A percentile compares a stretch with the other conserved stretches of the same genome.
Evolutionary conservation across 2,329 filamentous ascomycete species (phyloP).

Genomic region (Microcyclospora tardicrescens): DNA sequence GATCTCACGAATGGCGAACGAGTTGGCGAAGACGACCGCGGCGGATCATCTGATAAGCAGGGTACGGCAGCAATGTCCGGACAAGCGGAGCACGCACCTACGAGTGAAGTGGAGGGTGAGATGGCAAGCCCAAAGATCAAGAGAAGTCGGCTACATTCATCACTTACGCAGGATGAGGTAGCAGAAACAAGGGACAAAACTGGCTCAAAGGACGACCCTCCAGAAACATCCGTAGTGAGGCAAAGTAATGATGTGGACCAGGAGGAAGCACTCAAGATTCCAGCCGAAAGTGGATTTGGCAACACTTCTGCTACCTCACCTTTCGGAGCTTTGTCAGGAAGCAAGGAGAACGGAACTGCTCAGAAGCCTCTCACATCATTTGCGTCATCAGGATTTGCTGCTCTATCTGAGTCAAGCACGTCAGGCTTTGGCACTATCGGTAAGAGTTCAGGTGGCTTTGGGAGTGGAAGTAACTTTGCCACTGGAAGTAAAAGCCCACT

Average conservation of each 20-base stretch:
- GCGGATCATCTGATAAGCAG: constrained; percentile 10
- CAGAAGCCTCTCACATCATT: constrained; percentile 38
- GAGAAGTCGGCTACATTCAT: constrained; percentile 26
- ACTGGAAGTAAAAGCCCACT: constrained; percentile 22
- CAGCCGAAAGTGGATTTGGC: constrained; percentile 28
- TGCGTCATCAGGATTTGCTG: constrained; percentile 34
- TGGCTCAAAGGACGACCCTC: constrained; percentile 2
- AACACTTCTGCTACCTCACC: constrained; percentile 35
- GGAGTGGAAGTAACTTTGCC: constrained; percentile 17
- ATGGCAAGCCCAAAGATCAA: constrained; percentile 37
- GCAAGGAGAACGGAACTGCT: constrained; percentile 20
- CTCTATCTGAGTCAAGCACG: constrained; percentile 26
- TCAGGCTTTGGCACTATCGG: constrained; percentile 26
- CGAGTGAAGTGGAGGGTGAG: constrained; percentile 7
- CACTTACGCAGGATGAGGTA: constrained; percentile 18
- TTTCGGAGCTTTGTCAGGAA: constrained; percentile 32
- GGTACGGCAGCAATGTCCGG: constrained; percentile 7
- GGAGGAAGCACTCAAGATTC: constrained; percentile 10
- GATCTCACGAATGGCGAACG: constrained; percentile 20
- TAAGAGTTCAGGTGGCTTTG: constrained; percentile 18
- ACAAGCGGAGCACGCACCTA: constrained; percentile 11
- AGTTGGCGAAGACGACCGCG: constrained; percentile 20
- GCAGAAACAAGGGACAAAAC: constrained; percentile 4
- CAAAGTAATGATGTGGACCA: background rate
- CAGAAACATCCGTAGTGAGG: background rate